phyloP scores from a whole-genome alignment of 495 filamentous ascomycete species.

The Chaetomium cochliodes region DNA sequence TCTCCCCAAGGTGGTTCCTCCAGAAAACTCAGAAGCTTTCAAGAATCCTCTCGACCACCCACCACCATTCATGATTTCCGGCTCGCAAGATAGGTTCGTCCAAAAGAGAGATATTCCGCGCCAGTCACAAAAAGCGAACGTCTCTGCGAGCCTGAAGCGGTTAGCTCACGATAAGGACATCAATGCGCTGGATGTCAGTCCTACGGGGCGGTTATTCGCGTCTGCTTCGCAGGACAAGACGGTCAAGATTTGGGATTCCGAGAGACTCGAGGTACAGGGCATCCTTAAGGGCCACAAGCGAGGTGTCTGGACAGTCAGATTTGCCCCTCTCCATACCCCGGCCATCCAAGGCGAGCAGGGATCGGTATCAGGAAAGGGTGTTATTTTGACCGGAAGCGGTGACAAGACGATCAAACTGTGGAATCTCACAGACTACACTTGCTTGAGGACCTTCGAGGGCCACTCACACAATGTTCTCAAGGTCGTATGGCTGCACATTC shows the following conservation, averaged over 20 bases:
- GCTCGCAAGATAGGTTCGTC: constrained; percentile 90
- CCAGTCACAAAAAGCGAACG: constrained; percentile 45
- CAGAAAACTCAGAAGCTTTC: constrained; percentile 60
- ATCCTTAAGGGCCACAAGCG: constrained; percentile 87
- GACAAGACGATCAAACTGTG: constrained; percentile 97
- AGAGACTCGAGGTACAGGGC: constrained; percentile 83
- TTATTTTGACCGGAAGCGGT: constrained; percentile 83
- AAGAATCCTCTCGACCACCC: constrained; percentile 71
- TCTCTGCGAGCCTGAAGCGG: constrained; percentile 67
- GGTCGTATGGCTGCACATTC: constrained; percentile 79
- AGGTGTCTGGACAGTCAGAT: constrained; percentile 92
- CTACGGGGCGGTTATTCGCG: constrained; percentile 70
- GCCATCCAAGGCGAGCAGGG: constrained; percentile 67
- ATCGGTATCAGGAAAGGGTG: constrained; percentile 63
- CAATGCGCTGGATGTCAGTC: constrained; percentile 83
- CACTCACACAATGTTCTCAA: constrained; percentile 95
- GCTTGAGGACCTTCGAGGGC: constrained; percentile 89
- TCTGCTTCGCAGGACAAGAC: constrained; percentile 95
- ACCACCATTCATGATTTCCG: constrained; percentile 80
- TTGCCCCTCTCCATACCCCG: constrained; percentile 75
- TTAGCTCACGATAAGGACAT: constrained; percentile 99
- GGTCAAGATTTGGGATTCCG: constrained; percentile 91
- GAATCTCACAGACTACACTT: constrained; percentile 90
- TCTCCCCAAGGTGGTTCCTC: constrained; percentile 66
- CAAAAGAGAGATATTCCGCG: constrained; percentile 79